A percentile compares a stretch with the other conserved stretches of the same genome.
Conservation (phyloP, 2,329 filamentous ascomycete species). For the Lachnellula willkommii region DNA sequence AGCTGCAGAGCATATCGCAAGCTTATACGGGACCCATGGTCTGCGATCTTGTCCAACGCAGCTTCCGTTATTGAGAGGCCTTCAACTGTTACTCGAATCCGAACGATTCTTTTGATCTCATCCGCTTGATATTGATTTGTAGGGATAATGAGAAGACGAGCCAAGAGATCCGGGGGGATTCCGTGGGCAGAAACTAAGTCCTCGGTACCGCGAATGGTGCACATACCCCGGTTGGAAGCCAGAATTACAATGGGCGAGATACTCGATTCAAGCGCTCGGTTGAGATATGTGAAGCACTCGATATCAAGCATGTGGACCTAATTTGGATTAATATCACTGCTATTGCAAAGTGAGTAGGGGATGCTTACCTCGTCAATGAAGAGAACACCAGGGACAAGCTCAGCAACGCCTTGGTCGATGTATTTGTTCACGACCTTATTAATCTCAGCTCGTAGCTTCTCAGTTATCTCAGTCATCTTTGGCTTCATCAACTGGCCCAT, state of each 20-base stretch:
- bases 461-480: constrained; percentile 98
- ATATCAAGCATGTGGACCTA: constrained; percentile 99
- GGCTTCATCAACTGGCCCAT: constrained; percentile 99
- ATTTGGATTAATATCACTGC: constrained; percentile 18
- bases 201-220: constrained; percentile 81
- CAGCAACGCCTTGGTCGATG: constrained; percentile 95
- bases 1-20: constrained; percentile 90
- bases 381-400: constrained; percentile 94
- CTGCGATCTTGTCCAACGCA: constrained; percentile 80
- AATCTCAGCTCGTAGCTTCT: constrained; percentile 92
- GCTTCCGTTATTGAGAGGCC: constrained; percentile 71
- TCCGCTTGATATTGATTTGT: constrained; percentile 82
- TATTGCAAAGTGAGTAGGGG: not conserved
- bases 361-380: constrained; percentile 89
- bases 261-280: constrained; percentile 90
- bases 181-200: constrained; percentile 84
- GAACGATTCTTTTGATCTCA: constrained; percentile 90
- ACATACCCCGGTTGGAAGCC: constrained; percentile 92
- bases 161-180: constrained; percentile 87
- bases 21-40: constrained; percentile 83
- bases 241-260: constrained; percentile 97
- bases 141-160: constrained; percentile 90
- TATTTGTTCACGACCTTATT: constrained; percentile 99
- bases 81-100: constrained; percentile 77
- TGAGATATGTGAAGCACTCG: constrained; percentile 98